Evolutionary conservation across 768 basidiomycete genomes (phyloP), one percentile per base, ranked within the genome.

Genomic region (Leccinum truebloodii): DNA sequence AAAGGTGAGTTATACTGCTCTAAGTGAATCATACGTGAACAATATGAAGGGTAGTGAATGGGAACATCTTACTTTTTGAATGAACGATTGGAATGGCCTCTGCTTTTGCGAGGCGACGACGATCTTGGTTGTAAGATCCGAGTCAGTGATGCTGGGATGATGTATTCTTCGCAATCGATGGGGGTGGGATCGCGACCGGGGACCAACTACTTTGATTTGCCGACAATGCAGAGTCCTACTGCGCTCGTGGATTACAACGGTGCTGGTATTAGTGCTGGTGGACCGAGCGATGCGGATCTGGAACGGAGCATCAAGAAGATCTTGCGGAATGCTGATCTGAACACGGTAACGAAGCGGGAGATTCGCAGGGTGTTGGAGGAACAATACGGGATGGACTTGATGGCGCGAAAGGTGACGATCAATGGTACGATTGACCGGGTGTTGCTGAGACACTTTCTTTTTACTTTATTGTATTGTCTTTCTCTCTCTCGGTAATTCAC

Each of bases 291-390:
- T 65, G 74, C 74, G 5, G 91, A 93, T 30, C 79, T 95, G n/a
- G 90, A 93, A 49, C 79, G 78, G 14, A 83, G 86, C 1, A 89
- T 95, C 3, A 83, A 89, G 63, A 82, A 86, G 18, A 81, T 97
- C 44, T 78, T 98, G 56, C 83, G 82, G 18, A 76, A 79, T 14
- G 93, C 94, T 1, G 94, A 98, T 75, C 80, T 99, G 54, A 93
- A 94, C 70, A 86, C 86, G 12, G 82, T 97, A 59, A 98, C 96
- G 55, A 98, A 98, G 79, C 87, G 95, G 66, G 91, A 89, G 66
- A 88, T 99, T 54, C 84, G 96, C 41, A 81, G 86, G 58, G 85
- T 86, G 69, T 79, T 99, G 37, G 95, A 98, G 75, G 86, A 86
- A 61, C 82, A 81, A 61, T 97, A 89, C 70, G 89, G 88, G 35